phyloP scores from a whole-genome alignment of 805 yeast genomes.

The Ogataea trehaloabstinens region DNA sequence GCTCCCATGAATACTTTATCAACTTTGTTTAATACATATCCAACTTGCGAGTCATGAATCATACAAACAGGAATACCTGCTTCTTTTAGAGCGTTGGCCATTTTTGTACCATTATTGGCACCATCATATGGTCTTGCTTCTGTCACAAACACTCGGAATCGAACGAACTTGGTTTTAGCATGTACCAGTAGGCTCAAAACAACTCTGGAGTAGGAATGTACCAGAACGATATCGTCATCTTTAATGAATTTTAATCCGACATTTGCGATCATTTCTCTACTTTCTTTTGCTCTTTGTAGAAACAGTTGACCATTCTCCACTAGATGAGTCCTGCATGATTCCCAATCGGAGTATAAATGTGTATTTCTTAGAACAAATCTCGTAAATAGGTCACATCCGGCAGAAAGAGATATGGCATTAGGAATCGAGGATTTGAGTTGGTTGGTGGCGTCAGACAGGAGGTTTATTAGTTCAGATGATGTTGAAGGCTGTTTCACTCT shows the following conservation, averaged over 20 bases:
- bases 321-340: slow-evolving; percentile 79
- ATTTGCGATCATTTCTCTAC: slow-evolving; percentile 83
- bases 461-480: slow-evolving; percentile 84
- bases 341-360: slow-evolving; percentile 91
- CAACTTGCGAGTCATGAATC: slow-evolving; percentile 91
- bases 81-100: slow-evolving; percentile 65
- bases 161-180: slow-evolving; percentile 73
- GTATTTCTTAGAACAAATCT: slow-evolving; percentile 88
- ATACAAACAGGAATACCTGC: slow-evolving; percentile 83
- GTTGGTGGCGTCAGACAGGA: slow-evolving; percentile 73
- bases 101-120: slow-evolving; percentile 70
- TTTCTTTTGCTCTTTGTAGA: slow-evolving; percentile 85
- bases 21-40: slow-evolving; percentile 84
- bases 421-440: slow-evolving; percentile 75
- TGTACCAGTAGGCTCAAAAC: slow-evolving; percentile 71
- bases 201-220: slow-evolving; percentile 91
- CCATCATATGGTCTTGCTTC: slow-evolving; percentile 86
- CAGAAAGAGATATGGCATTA: slow-evolving; percentile 89
- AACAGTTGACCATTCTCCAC: slow-evolving; percentile 93
- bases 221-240: slow-evolving; percentile 87
- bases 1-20: slow-evolving; percentile 97
- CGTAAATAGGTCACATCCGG: slow-evolving; percentile 96
- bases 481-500: slow-evolving; percentile 86
- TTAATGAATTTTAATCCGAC: slow-evolving; percentile 85
- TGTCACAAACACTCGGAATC: slow-evolving; percentile 89